Base-by-base conservation (phyloP, 2,329 filamentous ascomycete genomes). In the Exophiala xenobiotica region DNA sequence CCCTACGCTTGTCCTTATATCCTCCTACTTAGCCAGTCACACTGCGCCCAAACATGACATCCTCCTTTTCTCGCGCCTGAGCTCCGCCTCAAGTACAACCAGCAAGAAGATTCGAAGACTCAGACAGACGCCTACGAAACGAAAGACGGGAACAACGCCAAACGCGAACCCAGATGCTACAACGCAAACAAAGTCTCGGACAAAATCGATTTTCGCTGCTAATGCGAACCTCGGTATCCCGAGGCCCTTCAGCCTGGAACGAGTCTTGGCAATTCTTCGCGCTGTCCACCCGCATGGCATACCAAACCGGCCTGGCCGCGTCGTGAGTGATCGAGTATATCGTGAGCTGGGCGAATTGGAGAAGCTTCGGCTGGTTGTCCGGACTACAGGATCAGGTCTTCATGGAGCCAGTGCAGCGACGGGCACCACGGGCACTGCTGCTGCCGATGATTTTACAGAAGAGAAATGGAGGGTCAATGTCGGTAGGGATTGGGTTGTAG, bases 401-500 rank as follows among this genome's bases (percentile, higher is more conserved):
- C 61, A 24, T 9, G 29, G 14, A 5, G 20, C 4, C 20, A 24
- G 33, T 12, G 66, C 63, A n/a, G 61, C 63, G 14, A 67, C 62
- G 44, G 67, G 65, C 8, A 68, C 66, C 48, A 70, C 66, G 3
- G 67, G 64, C 19, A 66, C 68, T 14, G 70, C 71, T 56, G 67
- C 65, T 3, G 69, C 67, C 4, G 46, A 57, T 46, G 40, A 50
- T 49, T 11, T 43, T 44, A 33, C 55, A 33, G 59, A 63, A 37
- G 74, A 73, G 55, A 76, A 74, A 46, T 77, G 74, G 74, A 70
- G 68, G 50, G 69, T 75, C 11, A 74, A 75, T 63, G 70, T 76
- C 6, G 71, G 68, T 18, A 70, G 71, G 4, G 72, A 74, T 41
- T 75, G 72, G 71, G 70, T 76, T 39, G 71, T 69, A 4, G 70